Percentiles rank a stretch among this genome's conserved stretches.
Evolutionary conservation across 768 basidiomycete genomes (phyloP).

Genomic region (Cystobasidium tubakii): DNA sequence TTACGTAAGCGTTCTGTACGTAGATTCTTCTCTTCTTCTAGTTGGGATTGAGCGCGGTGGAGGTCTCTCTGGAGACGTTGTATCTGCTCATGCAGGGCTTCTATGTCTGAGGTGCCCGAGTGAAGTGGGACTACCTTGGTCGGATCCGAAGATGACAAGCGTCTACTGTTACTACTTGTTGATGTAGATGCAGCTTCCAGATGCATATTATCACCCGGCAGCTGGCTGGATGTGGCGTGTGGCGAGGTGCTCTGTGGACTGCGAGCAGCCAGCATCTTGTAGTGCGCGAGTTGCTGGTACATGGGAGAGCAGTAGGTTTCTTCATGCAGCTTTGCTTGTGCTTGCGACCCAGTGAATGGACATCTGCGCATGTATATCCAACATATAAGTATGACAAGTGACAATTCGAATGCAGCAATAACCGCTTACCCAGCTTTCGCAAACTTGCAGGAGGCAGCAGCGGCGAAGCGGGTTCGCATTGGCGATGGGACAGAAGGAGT

Average conservation of each 20-base stretch:
- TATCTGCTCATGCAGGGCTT: constrained; percentile 13
- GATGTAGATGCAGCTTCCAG: no score
- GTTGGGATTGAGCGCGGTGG: constrained; percentile 1
- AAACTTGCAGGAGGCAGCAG: not conserved
- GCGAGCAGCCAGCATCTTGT: constrained; percentile 18
- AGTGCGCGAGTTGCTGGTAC: constrained; percentile 29
- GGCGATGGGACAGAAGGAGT: not conserved
- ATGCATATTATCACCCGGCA: not conserved
- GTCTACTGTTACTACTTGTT: no score
- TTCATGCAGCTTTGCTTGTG: constrained; percentile 5
- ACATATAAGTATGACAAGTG: no score
- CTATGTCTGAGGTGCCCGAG: not conserved
- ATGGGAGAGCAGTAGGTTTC: constrained; percentile 24
- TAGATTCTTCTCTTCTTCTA: constrained; percentile 28
- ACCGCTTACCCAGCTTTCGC: constrained; percentile 21
- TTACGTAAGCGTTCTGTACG: constrained; percentile 24
- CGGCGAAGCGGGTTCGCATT: not conserved
- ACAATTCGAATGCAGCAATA: no score
- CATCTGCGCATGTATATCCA: not conserved
- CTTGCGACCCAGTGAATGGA: constrained; percentile 16
- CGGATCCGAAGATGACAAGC: no score
- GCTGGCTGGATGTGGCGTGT: not conserved
- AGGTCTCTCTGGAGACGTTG: constrained; percentile 15
- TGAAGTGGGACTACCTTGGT: not conserved
- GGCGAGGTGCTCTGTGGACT: not conserved